Conservation (phyloP, 2,329 filamentous ascomycete genomes). For the Microcyclospora pomicola region DNA sequence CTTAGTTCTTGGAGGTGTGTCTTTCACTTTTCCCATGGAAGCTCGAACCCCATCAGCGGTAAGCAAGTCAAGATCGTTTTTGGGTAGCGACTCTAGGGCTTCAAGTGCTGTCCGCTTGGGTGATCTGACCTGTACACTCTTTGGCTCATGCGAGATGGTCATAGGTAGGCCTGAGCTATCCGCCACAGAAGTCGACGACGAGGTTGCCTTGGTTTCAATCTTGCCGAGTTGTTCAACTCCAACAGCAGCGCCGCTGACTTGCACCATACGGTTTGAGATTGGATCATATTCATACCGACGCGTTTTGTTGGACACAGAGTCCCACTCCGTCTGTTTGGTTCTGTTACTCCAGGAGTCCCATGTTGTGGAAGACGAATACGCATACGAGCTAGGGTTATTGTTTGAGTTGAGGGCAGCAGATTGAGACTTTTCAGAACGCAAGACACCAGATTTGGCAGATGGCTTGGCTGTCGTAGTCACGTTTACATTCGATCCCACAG, state of each 20-base stretch:
- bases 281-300: slow-evolving; percentile 24
- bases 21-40: slow-evolving; percentile 23
- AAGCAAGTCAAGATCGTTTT: slow-evolving; percentile 28
- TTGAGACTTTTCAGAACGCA: background rate
- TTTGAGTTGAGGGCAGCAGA: background rate
- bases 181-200: no score
- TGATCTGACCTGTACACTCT: slow-evolving; percentile 5
- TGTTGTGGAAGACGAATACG: slow-evolving; percentile 15
- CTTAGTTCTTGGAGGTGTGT: background rate
- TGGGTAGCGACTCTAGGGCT: slow-evolving; percentile 21
- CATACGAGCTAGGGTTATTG: slow-evolving; percentile 7
- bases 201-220: slow-evolving; percentile 1
- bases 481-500: background rate
- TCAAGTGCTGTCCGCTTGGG: background rate
- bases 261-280: slow-evolving; percentile 24
- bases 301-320: slow-evolving; percentile 17
- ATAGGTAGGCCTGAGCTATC: no score
- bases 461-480: no score
- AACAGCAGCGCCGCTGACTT: slow-evolving; percentile 3
- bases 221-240: slow-evolving; percentile 3
- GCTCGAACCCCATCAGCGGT: slow-evolving; percentile 30
- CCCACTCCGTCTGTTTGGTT: slow-evolving; percentile 18
- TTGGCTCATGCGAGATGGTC: background rate
- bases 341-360: slow-evolving; percentile 22
- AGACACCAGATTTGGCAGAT: background rate